A percentile compares a stretch with the other conserved stretches of the same genome.
These are phyloP conservation scores for Sechiopsis laciniata DNA, from an alignment of 306 rosid species.

Conservation along the genomic window DNA sequence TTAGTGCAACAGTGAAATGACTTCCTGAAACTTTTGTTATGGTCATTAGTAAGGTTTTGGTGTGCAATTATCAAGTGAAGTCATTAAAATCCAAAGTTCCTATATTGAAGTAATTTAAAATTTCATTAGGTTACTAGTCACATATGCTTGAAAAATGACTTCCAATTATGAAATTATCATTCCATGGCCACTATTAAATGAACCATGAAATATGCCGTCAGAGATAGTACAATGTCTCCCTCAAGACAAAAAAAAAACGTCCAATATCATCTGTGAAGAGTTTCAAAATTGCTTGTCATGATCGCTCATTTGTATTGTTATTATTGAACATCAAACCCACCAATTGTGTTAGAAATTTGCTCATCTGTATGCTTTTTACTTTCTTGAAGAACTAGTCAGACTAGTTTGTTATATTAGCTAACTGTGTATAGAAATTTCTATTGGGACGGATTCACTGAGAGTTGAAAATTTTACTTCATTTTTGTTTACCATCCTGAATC, in stretches of 20 bases:
- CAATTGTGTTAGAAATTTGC: neutral
- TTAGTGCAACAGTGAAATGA: neutral
- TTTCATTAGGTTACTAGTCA: constrained; percentile 14
- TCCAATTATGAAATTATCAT: neutral
- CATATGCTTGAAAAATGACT: constrained; percentile 3
- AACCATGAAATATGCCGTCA: neutral
- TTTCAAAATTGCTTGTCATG: neutral
- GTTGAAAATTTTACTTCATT: neutral
- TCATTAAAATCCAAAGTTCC: neutral
- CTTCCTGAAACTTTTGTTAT: neutral
- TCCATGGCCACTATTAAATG: neutral
- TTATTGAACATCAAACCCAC: neutral
- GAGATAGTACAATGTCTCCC: neutral
- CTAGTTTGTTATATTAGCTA: neutral
- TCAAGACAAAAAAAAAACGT: neutral
- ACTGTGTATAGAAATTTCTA: neutral
- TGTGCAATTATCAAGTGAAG: neutral
- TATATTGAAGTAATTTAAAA: neutral
- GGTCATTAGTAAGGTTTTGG: neutral
- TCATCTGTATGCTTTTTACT: neutral
- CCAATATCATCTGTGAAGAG: neutral
- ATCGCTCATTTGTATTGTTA: constrained; percentile 1
- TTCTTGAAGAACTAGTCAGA: neutral
- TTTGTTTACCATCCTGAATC: neutral
- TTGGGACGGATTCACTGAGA: neutral